These are phyloP conservation scores for Sporothrix brunneoviolacea DNA, from an alignment of 2,329 filamentous ascomycete species.

Conservation along the genomic window DNA sequence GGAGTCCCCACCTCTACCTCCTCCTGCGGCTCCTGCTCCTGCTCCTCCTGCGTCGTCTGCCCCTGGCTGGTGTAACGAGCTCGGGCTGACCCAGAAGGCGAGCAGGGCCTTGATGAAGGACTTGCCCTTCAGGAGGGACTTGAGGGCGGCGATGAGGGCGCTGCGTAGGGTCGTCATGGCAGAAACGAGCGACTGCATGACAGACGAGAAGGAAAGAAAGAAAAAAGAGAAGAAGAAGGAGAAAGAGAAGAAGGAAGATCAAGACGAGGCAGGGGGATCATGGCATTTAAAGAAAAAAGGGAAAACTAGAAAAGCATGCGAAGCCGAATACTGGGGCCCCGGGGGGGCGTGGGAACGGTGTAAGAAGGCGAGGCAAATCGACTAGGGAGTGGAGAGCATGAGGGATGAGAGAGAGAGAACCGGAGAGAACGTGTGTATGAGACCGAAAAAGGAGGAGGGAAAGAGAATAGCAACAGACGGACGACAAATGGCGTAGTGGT, in stretches of 20 bases:
- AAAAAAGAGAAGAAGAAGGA: neutral
- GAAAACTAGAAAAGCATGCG: neutral
- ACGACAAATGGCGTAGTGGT: too few species aligned
- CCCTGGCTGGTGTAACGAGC: neutral
- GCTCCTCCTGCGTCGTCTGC: too few species aligned
- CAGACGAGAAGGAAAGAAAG: constrained; percentile 10
- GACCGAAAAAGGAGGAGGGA: too few species aligned
- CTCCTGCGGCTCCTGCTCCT: too few species aligned
- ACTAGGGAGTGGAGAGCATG: too few species aligned
- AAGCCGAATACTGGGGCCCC: too few species aligned
- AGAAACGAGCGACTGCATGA: constrained; percentile 47
- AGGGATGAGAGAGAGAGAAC: too few species aligned
- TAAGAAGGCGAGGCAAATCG: too few species aligned
- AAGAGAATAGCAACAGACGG: too few species aligned
- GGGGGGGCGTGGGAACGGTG: neutral
- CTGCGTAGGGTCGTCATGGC: constrained; percentile 52
- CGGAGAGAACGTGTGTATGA: too few species aligned
- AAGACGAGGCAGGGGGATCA: constrained; percentile 3
- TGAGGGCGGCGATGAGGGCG: constrained; percentile 48
- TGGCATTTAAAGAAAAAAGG: constrained; percentile 1
- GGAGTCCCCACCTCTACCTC: too few species aligned
- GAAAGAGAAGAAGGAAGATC: neutral
- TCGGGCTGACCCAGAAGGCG: constrained; percentile 44
- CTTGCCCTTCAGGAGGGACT: constrained; percentile 52
- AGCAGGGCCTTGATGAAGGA: constrained; percentile 52